A percentile compares a stretch with the other conserved stretches of the same genome.
phyloP scores from a whole-genome alignment of 768 basidiomycete species.

The Mycena polygramma region DNA sequence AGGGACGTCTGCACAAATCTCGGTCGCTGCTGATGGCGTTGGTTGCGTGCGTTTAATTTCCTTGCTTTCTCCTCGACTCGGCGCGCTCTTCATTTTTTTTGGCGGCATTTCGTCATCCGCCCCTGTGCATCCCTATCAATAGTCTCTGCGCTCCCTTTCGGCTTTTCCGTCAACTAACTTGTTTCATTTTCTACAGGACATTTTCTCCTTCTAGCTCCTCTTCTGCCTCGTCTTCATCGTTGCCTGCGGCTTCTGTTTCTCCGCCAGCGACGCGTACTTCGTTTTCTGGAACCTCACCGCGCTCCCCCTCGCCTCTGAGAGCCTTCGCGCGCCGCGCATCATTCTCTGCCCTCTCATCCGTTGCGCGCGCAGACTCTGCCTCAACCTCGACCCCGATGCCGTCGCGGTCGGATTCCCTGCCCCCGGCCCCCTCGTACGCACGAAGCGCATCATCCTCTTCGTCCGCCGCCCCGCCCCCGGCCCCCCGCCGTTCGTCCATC shows the following conservation, averaged over 20 bases:
- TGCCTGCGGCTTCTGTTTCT: constrained; percentile 42
- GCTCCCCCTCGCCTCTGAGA: constrained; percentile 45
- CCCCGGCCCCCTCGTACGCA: not conserved
- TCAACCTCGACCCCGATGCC: constrained; percentile 27
- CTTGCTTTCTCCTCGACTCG: not conserved
- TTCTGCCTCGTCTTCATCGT: constrained; percentile 48
- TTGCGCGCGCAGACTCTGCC: constrained; percentile 21
- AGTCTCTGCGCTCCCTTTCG: not conserved
- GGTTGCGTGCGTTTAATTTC: constrained; percentile 63
- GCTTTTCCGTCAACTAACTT: not conserved
- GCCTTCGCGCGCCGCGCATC: constrained; percentile 35
- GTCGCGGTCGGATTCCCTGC: not conserved
- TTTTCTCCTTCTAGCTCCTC: constrained; percentile 40
- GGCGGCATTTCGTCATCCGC: not conserved
- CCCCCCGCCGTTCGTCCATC: constrained; percentile 24
- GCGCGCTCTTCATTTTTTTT: not conserved
- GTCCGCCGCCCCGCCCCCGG: not conserved
- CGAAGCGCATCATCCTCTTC: constrained; percentile 43
- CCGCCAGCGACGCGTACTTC: constrained; percentile 41
- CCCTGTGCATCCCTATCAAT: not conserved
- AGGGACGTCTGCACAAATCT: constrained; percentile 25
- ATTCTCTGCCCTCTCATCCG: constrained; percentile 26
- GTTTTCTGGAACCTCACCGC: constrained; percentile 42
- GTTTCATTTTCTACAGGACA: constrained; percentile 15
- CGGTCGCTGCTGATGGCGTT: constrained; percentile 79